Evolutionary conservation across 75 land plant species (phyloP), one percentile per base, ranked within the genome.

Genomic region (Picea glauca): DNA sequence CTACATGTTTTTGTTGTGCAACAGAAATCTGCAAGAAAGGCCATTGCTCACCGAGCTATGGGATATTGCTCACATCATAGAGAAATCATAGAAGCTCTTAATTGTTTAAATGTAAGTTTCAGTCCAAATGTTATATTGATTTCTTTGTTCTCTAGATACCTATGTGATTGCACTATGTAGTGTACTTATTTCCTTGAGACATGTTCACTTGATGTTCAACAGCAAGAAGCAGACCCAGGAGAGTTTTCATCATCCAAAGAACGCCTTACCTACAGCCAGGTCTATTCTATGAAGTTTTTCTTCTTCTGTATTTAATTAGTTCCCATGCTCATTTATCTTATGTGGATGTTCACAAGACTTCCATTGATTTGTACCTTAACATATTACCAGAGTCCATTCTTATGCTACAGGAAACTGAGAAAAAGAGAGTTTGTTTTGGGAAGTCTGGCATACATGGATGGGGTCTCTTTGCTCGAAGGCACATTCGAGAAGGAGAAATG

Each of bases 361-460:
- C 40, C 46, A 35, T 20, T 14, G 13, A 38, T 40, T 43, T 17
- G 40, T 32, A 68, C 40, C 72, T 33, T 40, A n/a, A 68, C 46
- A 17, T 68, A 8, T 9, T 18, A 68, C 7, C 18, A 17, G 20
- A 35, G 40, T 18, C 26, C 13, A 57, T 56, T 56, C 32, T 56
- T 26, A 8, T 74, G 32, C 68, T 82, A n/a, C 87, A 96, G 99
- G 83, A 70, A 83, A 94, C 95, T 35, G 99, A 96, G 81, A 87
- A 91, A 11, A 74, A 63, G 58, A 81, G 98, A 70, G 92, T 96
- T 77, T 92, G 99, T 75, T 94, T 94, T 83, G 99, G 99, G 21
- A 89, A 83, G 84, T 96, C 99, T 67, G 91, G 92, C 56, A 96
- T 94, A 76, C 99, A 96, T 87, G 95, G 98, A 74, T 96, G 99